Evolutionary conservation across 441 rosid species (phyloP), one percentile per base, ranked within the genome.

Genomic region (Euphorbia corollata): DNA sequence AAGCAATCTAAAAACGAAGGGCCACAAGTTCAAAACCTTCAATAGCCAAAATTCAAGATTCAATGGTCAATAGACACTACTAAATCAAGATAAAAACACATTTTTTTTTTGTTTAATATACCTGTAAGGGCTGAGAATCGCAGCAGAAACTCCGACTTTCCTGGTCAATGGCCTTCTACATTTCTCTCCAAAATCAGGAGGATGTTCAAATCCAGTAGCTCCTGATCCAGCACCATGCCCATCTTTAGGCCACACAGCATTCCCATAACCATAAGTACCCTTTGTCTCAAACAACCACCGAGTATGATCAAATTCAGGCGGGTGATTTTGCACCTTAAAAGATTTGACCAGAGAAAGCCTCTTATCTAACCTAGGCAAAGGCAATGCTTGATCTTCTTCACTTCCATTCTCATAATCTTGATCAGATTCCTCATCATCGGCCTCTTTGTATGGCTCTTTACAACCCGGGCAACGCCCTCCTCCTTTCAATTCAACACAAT

Each of bases 221-320:
- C 80, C 94, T 13, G 84, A 79, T 57, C 89, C 88, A 50, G 65
- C 77, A 9, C 85, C 92, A 78, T 81, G 82, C 15, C 85, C 90
- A 59, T 91, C 94, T 75, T 89, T 87, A 55, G 96, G 97, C 96
- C 97, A 89, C 70, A 91, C 83, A 0, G 93, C 97, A 51, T 89
- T 91, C 6, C 97, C 94, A 71, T 91, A 91, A 1, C 97, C 94
- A 53, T 91, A 91, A 70, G 93, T 89, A 24, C 94, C 96, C 74
- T 89, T 89, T 10, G 96, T 91, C 83, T 91, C 96, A 55, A 91
- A 91, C 89, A 91, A 76, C 97, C 96, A 91, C 22, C 91, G 72
- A 0, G 87, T 83, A 34, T 91, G 92, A 77, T 91, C 97, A 45
- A 91, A 89, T 41, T 87, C 93, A 1, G 80, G 85, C 1, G 84